Evolutionary conservation across 164 flowering plant species (phyloP), one percentile per base, ranked within the genome.

Genomic region (Nelumbo lutea): DNA sequence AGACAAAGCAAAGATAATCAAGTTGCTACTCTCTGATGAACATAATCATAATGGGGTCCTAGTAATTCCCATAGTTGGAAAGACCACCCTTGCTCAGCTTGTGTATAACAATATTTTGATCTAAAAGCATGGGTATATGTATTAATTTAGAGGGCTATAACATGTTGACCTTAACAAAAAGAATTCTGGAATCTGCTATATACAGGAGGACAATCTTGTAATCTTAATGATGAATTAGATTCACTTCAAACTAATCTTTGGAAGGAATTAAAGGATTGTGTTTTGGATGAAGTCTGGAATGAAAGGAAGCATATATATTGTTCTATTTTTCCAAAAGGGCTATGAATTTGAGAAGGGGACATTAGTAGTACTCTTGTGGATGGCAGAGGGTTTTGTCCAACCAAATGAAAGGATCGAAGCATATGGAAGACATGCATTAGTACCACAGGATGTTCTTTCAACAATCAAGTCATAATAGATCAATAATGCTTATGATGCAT

Each of bases 31-130:
- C 2, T 40, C 44, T 7, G 62, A 59, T 39, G 62, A 40, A 39
- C 14, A 9, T 39, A 40, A 4, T 40, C 14, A 10, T 39, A 2
- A 40, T 9, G 38, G 41, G 1, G 13, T 39, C 11, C 8, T 14
- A 40, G 62, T 40, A 9, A 40, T 59, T 40, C 62, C 62, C 43
- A 59, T 59, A 39, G 44, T 59, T 0, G 62, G 62, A 3, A 59
- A 59, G 44, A 59, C 62, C 44, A 59, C 62, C 9, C 62, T 59
- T 59, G 62, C 62, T 41, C 62, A 59, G 40, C 44, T 59, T 59
- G 43, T 59, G 4, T 59, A 59, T 14, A 41, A 59, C 41, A 59
- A 2, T 14, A 40, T 59, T 59, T 59, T 59, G 42, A 40, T 7
- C 44, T 59, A 14, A 59, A 59, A 59, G 43, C 43, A 8, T 40